phyloP scores from a whole-genome alignment of 352 stramenopile genomes.

The Phytophthora syringae region DNA sequence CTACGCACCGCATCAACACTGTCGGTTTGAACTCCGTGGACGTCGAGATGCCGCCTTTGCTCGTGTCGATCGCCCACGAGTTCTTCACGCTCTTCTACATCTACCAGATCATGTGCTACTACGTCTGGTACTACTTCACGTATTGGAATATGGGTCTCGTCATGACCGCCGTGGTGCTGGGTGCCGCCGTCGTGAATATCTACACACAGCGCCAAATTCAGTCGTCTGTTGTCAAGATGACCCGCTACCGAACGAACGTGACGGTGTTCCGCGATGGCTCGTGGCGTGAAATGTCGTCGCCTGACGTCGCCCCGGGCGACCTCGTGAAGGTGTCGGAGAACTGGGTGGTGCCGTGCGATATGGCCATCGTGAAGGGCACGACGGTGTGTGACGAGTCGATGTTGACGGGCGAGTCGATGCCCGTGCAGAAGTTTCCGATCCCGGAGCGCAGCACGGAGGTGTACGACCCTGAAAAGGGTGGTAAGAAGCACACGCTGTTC shows the following conservation, averaged over 20 bases:
- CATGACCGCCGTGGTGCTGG: constrained; percentile 66
- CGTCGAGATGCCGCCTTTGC: constrained; percentile 64
- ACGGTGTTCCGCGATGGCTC: constrained; percentile 58
- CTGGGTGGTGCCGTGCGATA: constrained; percentile 75
- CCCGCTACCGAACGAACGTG: constrained; percentile 71
- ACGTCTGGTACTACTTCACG: constrained; percentile 78
- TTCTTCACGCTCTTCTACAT: constrained; percentile 82
- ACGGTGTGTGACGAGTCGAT: constrained; percentile 80
- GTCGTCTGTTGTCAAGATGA: constrained; percentile 64
- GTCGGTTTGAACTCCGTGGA: constrained; percentile 69
- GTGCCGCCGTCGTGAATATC: constrained; percentile 67
- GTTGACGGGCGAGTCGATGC: constrained; percentile 86
- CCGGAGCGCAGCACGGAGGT: constrained; percentile 55
- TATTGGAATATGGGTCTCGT: constrained; percentile 72
- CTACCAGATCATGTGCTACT: constrained; percentile 90
- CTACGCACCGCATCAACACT: constrained; percentile 45
- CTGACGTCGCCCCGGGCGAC: constrained; percentile 68
- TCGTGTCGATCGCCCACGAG: constrained; percentile 61
- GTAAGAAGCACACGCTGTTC: constrained; percentile 91
- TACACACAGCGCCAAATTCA: constrained; percentile 69
- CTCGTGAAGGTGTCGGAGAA: constrained; percentile 69
- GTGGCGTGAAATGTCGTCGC: constrained; percentile 57
- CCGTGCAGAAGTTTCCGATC: constrained; percentile 84
- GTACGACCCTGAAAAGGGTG: constrained; percentile 55
- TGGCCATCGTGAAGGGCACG: constrained; percentile 71